Evolutionary conservation across 441 rosid species (phyloP).

Genomic region (Caryocar brasiliense): DNA sequence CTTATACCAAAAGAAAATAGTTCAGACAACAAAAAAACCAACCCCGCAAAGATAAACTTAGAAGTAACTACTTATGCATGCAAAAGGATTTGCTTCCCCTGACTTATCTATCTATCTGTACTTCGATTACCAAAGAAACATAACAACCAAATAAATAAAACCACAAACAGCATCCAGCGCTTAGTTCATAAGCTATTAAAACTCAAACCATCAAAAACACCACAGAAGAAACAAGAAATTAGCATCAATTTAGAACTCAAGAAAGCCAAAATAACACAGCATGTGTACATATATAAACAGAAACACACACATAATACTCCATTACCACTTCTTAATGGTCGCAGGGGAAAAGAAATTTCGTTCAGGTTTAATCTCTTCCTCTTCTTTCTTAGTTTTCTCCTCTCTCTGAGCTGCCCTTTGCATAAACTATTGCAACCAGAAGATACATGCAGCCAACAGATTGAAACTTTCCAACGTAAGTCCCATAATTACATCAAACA

Average conservation of each 20-base stretch:
- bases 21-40: no score
- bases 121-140: no score
- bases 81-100: no score
- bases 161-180: no score
- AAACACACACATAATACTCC: no score
- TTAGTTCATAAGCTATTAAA: no score
- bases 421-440: conserved; percentile 55
- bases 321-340: conserved; percentile 54
- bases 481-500: background rate
- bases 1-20: no score
- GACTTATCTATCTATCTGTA: no score
- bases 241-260: background rate
- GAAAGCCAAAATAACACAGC: background rate
- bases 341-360: conserved; percentile 34
- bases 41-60: no score
- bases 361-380: conserved; percentile 37
- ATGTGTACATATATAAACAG: background rate
- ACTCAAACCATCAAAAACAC: no score
- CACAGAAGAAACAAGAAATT: background rate
- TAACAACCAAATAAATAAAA: no score
- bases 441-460: background rate
- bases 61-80: no score
- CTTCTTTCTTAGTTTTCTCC: conserved; percentile 54
- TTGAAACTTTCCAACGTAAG: background rate
- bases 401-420: conserved; percentile 65